These are phyloP conservation scores for Lentinus polychrous DNA, from an alignment of 1,284 basidiomycete genomes.

Conservation along the genomic window DNA sequence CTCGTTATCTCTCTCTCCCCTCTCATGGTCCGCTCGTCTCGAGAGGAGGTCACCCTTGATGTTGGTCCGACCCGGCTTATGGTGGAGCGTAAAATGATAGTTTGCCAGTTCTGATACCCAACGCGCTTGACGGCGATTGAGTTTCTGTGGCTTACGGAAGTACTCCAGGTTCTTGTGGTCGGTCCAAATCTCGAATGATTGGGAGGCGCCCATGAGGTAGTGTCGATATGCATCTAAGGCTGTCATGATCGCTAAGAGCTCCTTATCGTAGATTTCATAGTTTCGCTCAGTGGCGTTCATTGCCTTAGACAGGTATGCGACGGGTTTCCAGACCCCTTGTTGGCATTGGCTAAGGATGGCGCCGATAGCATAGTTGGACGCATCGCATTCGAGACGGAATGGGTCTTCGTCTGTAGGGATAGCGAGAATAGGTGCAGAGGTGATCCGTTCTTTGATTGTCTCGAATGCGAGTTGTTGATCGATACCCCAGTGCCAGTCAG, in stretches of 20 bases:
- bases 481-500: slow-evolving; percentile 19
- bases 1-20: slow-evolving; percentile 3
- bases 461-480: slow-evolving; percentile 22
- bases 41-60: slow-evolving; percentile 1
- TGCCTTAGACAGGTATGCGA: slow-evolving; percentile 24
- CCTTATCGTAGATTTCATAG: slow-evolving; percentile 19
- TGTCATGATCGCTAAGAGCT: slow-evolving; percentile 14
- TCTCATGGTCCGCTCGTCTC: neutral
- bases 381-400: slow-evolving; percentile 17
- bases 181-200: slow-evolving; percentile 18
- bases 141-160: slow-evolving; percentile 27
- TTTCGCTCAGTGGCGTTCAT: slow-evolving; percentile 17
- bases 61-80: slow-evolving; percentile 1
- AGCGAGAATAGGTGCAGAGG: slow-evolving; percentile 15
- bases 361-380: slow-evolving; percentile 13
- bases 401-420: slow-evolving; percentile 12
- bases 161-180: slow-evolving; percentile 40
- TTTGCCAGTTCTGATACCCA: slow-evolving; percentile 23
- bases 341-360: slow-evolving; percentile 11
- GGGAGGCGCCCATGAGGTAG: slow-evolving; percentile 10
- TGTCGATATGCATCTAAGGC: slow-evolving; percentile 13
- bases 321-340: slow-evolving; percentile 21
- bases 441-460: slow-evolving; percentile 21
- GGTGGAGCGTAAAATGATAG: slow-evolving; percentile 2
- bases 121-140: slow-evolving; percentile 32